Base-by-base conservation (phyloP, 129 eudicot species). In the Mikania micrantha region DNA sequence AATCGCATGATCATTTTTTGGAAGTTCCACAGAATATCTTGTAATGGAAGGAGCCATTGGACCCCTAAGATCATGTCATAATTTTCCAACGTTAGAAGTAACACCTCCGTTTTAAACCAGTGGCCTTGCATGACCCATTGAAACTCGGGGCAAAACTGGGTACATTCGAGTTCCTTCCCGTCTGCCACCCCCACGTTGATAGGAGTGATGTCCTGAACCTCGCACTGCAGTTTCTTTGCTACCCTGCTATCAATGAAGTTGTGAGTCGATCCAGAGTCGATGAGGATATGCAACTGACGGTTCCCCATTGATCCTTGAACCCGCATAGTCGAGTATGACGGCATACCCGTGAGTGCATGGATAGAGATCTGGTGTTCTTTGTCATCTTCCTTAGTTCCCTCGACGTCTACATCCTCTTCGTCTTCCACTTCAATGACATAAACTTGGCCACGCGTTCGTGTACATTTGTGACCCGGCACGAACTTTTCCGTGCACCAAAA, bases 1-100 rank as follows among this genome's bases (percentile, higher is more conserved):
- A n/a, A n/a, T n/a, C n/a, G n/a, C n/a, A n/a, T n/a, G n/a, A n/a
- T n/a, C n/a, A n/a, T n/a, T n/a, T n/a, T n/a, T n/a, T n/a, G n/a
- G n/a, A n/a, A n/a, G n/a, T n/a, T n/a, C n/a, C n/a, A n/a, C n/a
- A n/a, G n/a, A n/a, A n/a, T n/a, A n/a, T n/a, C n/a, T n/a, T n/a
- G n/a, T n/a, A n/a, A n/a, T n/a, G n/a, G n/a, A n/a, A 57, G 5
- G 2, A 73, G 38, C 72, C 64, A 50, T 12, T 53, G 49, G 1
- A 73, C 52, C 29, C 77, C 61, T 16, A 73, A 49, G 1, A 73
- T 27, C 22, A 32, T 19, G 7, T 65, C 72, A 66, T 52, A 38
- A 2, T 63, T 54, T 1, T 71, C 79, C 2, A 74, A 39, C 6
- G 59, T 44, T 0, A 74, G 5, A 0, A 74, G 11, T 2, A 45